Evolutionary conservation across 1,139 yeast species (phyloP), one percentile per base, ranked within the genome.

Genomic region (Yamadazyma atmosphaerica): DNA sequence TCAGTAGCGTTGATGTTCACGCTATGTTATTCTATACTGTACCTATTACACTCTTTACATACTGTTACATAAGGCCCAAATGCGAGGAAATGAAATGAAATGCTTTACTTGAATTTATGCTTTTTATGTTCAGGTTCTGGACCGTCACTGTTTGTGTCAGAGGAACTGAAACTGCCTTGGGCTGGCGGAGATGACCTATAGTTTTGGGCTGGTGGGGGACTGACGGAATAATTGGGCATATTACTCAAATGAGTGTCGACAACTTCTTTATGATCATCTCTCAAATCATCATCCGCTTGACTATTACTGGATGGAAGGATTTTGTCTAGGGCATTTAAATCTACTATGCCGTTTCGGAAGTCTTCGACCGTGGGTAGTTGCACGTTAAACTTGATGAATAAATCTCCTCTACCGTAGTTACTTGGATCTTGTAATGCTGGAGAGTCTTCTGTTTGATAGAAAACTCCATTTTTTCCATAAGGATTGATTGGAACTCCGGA

Each of bases 401-500:
- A 55, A 39, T 71, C 64, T 0, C 77, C 77, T 29, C 65, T 55
- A 19, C 48, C 40, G 38, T 58, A 66, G 9, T 54, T 39, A 10
- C 44, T 43, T 32, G 54, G 40, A 26, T 36, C 34, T 3, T 18
- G 14, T 12, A 22, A 5, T 1, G 24, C 14, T 7, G 33, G 22
- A 40, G 61, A 63, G 36, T 47, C 40, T 4, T 35, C 33, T 1
- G 45, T 53, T 23, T 46, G 49, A 28, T 39, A 40, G 15, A 38
- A 55, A 15, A 51, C 54, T 0, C 65, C 68, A 18, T 61, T 61
- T 3, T 46, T 49, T 9, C 49, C 70, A 41, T 56, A 65, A 30
- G 68, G 60, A 59, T 78, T 77, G 23, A 79, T 74, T 3, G 95
- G 95, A 83, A 79, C 78, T 16, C 86, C 86, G 33, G 64, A 58